Evolutionary conservation across 306 rosid genomes (phyloP), one percentile per base, ranked within the genome.

Genomic region (Pterocarpus santalinus): DNA sequence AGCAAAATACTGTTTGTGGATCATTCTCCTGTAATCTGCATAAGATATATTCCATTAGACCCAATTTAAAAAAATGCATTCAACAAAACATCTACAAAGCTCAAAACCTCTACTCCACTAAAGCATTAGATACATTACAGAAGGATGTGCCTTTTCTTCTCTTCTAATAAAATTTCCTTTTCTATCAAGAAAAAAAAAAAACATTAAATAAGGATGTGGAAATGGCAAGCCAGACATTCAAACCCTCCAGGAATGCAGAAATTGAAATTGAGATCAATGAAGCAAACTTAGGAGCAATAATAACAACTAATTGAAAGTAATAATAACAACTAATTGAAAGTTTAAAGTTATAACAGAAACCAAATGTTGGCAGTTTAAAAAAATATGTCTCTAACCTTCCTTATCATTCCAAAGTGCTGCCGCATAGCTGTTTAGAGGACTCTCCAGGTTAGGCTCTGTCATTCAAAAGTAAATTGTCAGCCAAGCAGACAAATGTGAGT

Each of bases 391-490:
- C 86, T 69, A 66, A 95, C 99, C 99, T 89, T 93, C 99, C 80
- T 89, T 87, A 70, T 91, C 91, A 88, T 69, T 90, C 98, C 91
- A 95, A 77, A 93, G 86, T 43, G 94, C 81, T 72, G 98, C 99
- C 73, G 98, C 98, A 80, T 87, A 91, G 85, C 92, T 93, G 83
- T 95, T 95, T 83, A 95, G 91, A 72, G 98, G 99, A 79, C 98
- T 93, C 83, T 95, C 99, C 8, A 94, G 91, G 80, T 95, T 95
- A 81, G 98, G 96, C 86, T 93, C 98, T 95, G 96, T 77, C 39
- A 77, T 55, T 62, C 72, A 79, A 86, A 85, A 83, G 70, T 71
- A 69, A 71, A 66, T 16, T 65, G 72, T 86, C 74, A 90, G 87
- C 66, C 72, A 85, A 72, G 67, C 68, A 80, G 43, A 1, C 4